Evolutionary conservation across 1,139 yeast genomes (phyloP), one percentile per base, ranked within the genome.

Genomic region (Eremothecium gossypii): DNA sequence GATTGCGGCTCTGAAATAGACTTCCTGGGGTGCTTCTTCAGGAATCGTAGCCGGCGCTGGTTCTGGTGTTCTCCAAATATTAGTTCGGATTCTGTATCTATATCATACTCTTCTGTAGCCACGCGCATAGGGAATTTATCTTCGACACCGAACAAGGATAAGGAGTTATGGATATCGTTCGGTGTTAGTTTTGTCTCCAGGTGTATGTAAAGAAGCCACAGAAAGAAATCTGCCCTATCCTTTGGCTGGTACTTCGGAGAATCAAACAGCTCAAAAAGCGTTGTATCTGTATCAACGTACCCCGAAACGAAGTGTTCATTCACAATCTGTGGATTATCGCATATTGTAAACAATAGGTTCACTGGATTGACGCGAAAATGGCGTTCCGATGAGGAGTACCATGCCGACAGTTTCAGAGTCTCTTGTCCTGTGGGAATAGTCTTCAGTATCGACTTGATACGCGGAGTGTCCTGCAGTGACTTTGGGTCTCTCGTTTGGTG

Each of bases 391-490:
- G 49, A 49, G 7, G 52, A 51, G 30, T 71, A 63, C 40, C 81
- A 63, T 26, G 73, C 77, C 28, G 73, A 71, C 35, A 83, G 58
- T 2, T 73, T 67, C 38, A 70, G 64, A 1, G 77, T 75, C 42
- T 73, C 77, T 12, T 71, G 68, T 7, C 78, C 64, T 6, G 53
- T 38, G 0, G 63, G 57, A 27, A 60, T 37, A 10, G 95, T 93
- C 63, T 89, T 89, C 51, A 91, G 65, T 17, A 91, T 89, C 0
- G 94, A 81, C 60, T 91, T 91, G 49, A 91, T 71, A 43, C 97
- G 69, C 6, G 97, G 97, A 0, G 97, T 93, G 60, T 91, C 98
- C 63, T 91, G 97, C 35, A 91, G 68, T 43, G 87, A 93, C 58
- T 83, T 85, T 39, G 79, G 71, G 45, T 69, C 73, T 7, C 63